Percentiles rank a stretch among this genome's conserved stretches.
Conservation (phyloP, 1,139 yeast species). For the Suhomyces atakaporum region DNA sequence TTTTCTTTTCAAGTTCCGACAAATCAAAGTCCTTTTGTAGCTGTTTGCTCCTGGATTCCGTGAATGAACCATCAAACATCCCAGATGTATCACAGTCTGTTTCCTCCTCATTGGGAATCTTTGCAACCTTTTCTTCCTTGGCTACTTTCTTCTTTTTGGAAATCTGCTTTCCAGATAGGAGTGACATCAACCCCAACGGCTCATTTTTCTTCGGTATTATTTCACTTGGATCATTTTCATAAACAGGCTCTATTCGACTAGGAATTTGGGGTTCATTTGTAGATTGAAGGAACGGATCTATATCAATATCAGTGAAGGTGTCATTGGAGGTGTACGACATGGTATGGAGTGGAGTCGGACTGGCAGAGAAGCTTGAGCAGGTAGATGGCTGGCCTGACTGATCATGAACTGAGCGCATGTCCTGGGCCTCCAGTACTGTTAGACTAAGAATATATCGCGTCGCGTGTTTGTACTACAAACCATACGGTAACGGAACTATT, state of each 20-base stretch:
- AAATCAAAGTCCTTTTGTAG: constrained; percentile 23
- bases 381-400: neutral
- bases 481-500: too few relatives aligned
- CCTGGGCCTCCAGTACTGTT: neutral
- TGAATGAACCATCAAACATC: constrained; percentile 19
- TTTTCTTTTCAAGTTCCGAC: constrained; percentile 37
- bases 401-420: constrained; percentile 3
- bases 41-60: constrained; percentile 18
- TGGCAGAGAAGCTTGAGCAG: constrained; percentile 1
- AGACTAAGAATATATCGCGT: constrained; percentile 7
- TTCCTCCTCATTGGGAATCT: constrained; percentile 1
- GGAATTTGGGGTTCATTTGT: too few relatives aligned
- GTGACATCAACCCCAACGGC: constrained; percentile 11
- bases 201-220: neutral
- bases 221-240: too few relatives aligned
- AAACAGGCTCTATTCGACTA: too few relatives aligned
- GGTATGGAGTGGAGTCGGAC: constrained; percentile 1
- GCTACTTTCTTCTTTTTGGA: constrained; percentile 8
- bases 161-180: constrained; percentile 17
- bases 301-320: constrained; percentile 21
- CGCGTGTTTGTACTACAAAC: constrained; percentile 5
- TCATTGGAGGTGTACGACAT: constrained; percentile 15
- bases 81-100: constrained; percentile 11
- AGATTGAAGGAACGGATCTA: constrained; percentile 11
- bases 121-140: constrained; percentile 1